Evolutionary conservation across 306 rosid species (phyloP), one percentile per base, ranked within the genome.

Genomic region (Quercus dentata): DNA sequence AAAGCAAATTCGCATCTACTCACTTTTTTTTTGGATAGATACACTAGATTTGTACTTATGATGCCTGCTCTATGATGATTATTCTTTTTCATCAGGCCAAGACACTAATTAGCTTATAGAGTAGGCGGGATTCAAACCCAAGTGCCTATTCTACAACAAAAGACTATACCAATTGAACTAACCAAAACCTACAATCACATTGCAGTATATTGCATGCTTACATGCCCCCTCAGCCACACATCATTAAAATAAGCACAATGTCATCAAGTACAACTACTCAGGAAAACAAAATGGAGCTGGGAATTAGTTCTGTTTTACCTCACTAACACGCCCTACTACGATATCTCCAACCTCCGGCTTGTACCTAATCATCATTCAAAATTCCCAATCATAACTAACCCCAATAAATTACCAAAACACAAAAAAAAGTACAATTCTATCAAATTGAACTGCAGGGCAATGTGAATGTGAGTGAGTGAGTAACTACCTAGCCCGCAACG

Each of bases 281-380:
- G 46, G 46, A n/a, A 33, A 4, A 74, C 55, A 25, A 28, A 23
- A 19, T 15, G 1, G 12, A 30, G 65, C 4, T n/a, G 18, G 59
- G 65, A 54, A 56, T 75, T 41, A 41, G 46, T 67, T n/a, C 30
- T 13, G 31, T 6, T 79, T 57, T 83, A 90, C 99, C 99, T 93
- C 97, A 31, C 84, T 31, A 78, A 91, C 97, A 79, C 98, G 98
- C 11, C 99, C 96, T 14, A 92, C 86, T 55, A 93, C 74, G 25
- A 93, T 91, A 84, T 95, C 99, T 56, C 98, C 99, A 77, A 91
- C 97, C 83, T 95, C 99, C 0, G 99, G 98, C 81, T 95, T 95
- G 83, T 92, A 95, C 88, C 98, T 91, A 33, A 78, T 20, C 6
- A 82, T 58, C 68, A 44, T 57, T 21, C 13, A 19, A n/a, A 76